Evolutionary conservation across 176 grass and related monocot genomes (phyloP).

Genomic region (Microstegium vimineum): DNA sequence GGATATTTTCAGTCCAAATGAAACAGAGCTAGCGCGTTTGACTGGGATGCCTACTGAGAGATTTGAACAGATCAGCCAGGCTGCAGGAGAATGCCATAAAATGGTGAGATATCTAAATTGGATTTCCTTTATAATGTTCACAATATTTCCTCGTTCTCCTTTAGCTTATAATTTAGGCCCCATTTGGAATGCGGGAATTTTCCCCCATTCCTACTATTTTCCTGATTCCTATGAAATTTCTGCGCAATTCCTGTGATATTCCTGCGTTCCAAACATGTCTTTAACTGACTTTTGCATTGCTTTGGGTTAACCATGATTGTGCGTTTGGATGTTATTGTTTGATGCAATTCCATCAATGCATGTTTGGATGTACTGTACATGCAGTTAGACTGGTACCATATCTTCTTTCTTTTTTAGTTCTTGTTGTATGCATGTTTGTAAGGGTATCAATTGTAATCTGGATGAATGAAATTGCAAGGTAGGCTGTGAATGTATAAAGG

Average conservation of each 20-base stretch:
- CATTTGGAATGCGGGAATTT: no score
- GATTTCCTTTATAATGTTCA: constrained; percentile 7
- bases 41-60: constrained; percentile 75
- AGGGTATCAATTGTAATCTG: neutral
- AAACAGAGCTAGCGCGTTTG: constrained; percentile 86
- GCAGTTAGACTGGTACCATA: neutral
- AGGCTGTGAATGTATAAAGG: neutral
- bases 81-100: constrained; percentile 67
- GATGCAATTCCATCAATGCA: neutral
- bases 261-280: no score
- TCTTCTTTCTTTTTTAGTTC: neutral
- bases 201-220: no score
- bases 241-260: no score
- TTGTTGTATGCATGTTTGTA: constrained; percentile 9
- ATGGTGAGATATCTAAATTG: constrained; percentile 46
- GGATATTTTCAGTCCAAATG: constrained; percentile 98
- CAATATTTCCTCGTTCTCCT: neutral
- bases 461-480: neutral
- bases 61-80: constrained; percentile 77
- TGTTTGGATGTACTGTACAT: neutral
- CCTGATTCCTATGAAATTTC: no score
- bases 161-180: constrained; percentile 4
- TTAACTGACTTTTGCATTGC: neutral
- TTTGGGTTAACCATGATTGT: constrained; percentile 22
- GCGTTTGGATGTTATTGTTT: constrained; percentile 6